Conservation (phyloP, 2,329 filamentous ascomycete species). For the Dactylellina sp. region DNA sequence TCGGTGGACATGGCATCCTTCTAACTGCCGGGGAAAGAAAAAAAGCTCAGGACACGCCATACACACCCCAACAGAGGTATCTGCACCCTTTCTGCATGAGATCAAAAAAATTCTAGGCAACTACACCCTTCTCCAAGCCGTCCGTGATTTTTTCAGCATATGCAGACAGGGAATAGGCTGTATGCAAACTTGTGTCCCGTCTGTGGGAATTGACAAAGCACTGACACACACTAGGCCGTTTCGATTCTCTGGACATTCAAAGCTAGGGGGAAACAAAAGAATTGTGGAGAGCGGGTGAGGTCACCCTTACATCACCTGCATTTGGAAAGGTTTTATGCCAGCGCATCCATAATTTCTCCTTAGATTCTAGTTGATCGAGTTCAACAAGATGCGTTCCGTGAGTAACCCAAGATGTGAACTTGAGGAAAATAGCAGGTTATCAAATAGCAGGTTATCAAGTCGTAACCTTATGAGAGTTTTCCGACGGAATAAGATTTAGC, state of each 20-base stretch:
- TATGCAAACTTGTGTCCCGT: conserved; percentile 30
- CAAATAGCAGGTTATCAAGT: too few species aligned
- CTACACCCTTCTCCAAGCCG: conserved; percentile 15
- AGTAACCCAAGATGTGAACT: too few species aligned
- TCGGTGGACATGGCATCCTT: conserved; percentile 48
- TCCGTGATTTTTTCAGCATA: conserved; percentile 16
- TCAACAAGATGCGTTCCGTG: too few species aligned
- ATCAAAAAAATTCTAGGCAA: conserved; percentile 41
- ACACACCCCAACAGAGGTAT: conserved; percentile 20
- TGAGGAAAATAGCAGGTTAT: too few species aligned
- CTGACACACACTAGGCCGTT: conserved; percentile 9
- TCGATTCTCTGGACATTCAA: conserved; percentile 1
- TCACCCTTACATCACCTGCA: conserved; percentile 55
- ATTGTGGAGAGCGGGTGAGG: conserved; percentile 13
- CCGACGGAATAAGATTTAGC: conserved; percentile 32
- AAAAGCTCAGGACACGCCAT: conserved; percentile 23
- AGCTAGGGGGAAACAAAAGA: neutral
- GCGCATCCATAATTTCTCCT: conserved; percentile 32
- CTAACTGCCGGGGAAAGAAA: conserved; percentile 45
- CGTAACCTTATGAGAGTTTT: neutral
- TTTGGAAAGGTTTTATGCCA: conserved; percentile 37
- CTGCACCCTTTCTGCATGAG: conserved; percentile 37
- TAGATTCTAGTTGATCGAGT: neutral
- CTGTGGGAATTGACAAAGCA: conserved; percentile 25
- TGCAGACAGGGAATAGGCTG: conserved; percentile 38